phyloP scores from a whole-genome alignment of 1,284 basidiomycete species.

The Xerocomus amazonicus region DNA sequence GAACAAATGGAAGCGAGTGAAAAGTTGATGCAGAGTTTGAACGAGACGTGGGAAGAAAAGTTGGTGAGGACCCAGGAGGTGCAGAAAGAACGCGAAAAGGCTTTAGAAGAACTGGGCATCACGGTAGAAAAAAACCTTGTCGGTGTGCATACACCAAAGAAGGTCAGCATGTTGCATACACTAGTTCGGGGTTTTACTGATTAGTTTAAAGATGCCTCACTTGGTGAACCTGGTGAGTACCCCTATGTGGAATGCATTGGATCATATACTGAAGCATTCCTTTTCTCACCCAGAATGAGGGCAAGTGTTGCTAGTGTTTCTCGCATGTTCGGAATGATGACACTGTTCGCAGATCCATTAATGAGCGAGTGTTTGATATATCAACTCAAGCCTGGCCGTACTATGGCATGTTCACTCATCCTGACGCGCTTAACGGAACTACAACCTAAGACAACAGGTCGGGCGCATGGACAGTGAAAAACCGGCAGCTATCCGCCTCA shows the following conservation, averaged over 20 bases:
- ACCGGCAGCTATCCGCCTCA: constrained; percentile 86
- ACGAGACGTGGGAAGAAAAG: constrained; percentile 99
- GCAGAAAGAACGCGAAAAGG: constrained; percentile 95
- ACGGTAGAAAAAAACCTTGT: constrained; percentile 95
- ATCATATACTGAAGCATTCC: constrained; percentile 15
- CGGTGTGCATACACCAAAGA: constrained; percentile 99
- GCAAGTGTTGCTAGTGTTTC: constrained; percentile 34
- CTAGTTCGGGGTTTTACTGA: constrained; percentile 9
- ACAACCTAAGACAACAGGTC: constrained; percentile 46
- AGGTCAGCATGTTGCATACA: constrained; percentile 42
- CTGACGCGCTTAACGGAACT: constrained; percentile 7
- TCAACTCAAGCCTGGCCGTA: constrained; percentile 88
- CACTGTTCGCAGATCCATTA: constrained; percentile 59
- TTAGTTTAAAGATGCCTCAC: constrained; percentile 73
- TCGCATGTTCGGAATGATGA: constrained; percentile 16
- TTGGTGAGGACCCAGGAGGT: constrained; percentile 89
- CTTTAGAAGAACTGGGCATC: constrained; percentile 95
- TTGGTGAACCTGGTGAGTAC: constrained; percentile 84
- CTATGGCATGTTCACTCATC: constrained; percentile 48
- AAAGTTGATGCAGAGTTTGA: constrained; percentile 94
- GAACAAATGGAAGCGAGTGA: constrained; percentile 96
- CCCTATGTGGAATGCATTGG: constrained; percentile 10
- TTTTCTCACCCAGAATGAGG: constrained; percentile 69
- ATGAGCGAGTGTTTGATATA: constrained; percentile 94
- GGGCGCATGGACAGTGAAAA: constrained; percentile 80